Evolutionary conservation across 2,329 filamentous ascomycete species (phyloP).

Genomic region (Colletotrichum sp.): DNA sequence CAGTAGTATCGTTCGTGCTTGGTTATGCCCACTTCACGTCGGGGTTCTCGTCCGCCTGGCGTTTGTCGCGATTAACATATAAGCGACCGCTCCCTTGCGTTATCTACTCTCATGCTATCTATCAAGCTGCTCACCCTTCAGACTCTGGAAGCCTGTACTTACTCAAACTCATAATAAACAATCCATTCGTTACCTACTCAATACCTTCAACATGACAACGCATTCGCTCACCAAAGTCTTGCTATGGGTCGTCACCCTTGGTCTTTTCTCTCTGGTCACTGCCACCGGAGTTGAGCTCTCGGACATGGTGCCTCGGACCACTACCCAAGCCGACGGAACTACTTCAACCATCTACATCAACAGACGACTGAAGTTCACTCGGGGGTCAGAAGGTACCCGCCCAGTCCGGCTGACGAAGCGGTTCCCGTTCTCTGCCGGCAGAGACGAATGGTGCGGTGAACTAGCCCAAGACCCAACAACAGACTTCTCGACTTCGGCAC

Average conservation of each 20-base stretch:
- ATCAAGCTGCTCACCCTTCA: background rate
- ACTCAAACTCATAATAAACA: background rate
- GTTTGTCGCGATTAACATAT: background rate
- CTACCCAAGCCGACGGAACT: background rate
- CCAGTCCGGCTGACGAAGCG: background rate
- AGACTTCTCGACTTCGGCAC: slow-evolving; percentile 9
- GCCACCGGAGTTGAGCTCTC: background rate
- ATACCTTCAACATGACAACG: background rate
- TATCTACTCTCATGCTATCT: background rate
- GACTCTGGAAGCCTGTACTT: background rate
- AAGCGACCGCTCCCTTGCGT: background rate
- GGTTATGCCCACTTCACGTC: background rate
- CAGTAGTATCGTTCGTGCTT: background rate
- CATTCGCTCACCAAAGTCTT: background rate
- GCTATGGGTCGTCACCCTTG: background rate
- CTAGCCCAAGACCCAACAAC: background rate
- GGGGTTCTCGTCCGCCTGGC: background rate
- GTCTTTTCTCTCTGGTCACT: background rate
- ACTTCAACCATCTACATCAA: background rate
- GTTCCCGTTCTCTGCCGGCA: slow-evolving; percentile 9
- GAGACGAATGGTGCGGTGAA: slow-evolving; percentile 22
- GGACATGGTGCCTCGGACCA: background rate
- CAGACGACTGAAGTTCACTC: background rate
- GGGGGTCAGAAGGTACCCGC: background rate
- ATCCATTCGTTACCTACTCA: background rate